Evolutionary conservation across 805 yeast genomes (phyloP).

Genomic region (Lipomyces chichibuensis): DNA sequence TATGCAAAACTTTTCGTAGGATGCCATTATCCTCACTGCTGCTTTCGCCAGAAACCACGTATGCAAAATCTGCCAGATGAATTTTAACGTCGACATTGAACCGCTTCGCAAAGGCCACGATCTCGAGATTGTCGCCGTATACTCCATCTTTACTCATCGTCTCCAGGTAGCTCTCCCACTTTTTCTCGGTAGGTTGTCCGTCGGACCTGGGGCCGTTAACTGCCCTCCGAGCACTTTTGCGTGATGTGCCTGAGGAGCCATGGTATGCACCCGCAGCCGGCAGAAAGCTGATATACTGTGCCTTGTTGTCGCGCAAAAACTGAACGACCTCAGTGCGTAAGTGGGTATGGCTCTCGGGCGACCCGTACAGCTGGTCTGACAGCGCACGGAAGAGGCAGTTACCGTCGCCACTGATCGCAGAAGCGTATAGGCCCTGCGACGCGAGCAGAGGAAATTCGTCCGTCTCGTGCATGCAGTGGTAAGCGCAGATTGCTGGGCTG

Average conservation of each 20-base stretch:
- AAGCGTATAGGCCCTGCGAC: slow-evolving; percentile 45
- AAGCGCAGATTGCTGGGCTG: not conserved
- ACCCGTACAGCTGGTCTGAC: slow-evolving; percentile 48
- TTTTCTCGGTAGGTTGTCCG: slow-evolving; percentile 33
- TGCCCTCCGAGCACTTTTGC: slow-evolving; percentile 24
- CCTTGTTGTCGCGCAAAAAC: slow-evolving; percentile 42
- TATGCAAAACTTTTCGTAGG: slow-evolving; percentile 37
- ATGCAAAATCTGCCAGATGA: slow-evolving; percentile 46
- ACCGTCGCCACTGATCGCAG: slow-evolving; percentile 48
- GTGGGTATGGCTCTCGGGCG: slow-evolving; percentile 41
- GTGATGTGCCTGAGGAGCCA: slow-evolving; percentile 6
- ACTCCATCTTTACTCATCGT: slow-evolving; percentile 47
- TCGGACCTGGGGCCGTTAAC: slow-evolving; percentile 3
- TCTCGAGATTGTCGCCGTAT: slow-evolving; percentile 50
- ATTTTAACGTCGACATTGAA: slow-evolving; percentile 44
- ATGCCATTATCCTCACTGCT: not conserved
- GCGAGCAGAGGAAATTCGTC: slow-evolving; percentile 46
- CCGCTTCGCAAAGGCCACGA: slow-evolving; percentile 48
- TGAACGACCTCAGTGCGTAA: slow-evolving; percentile 43
- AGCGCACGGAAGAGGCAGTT: slow-evolving; percentile 50
- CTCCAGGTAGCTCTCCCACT: slow-evolving; percentile 44
- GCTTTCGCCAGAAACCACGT: slow-evolving; percentile 40
- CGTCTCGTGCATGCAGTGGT: slow-evolving; percentile 3
- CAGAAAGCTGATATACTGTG: slow-evolving; percentile 37
- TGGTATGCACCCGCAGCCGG: slow-evolving; percentile 15